A percentile compares a stretch with the other conserved stretches of the same genome.
Evolutionary conservation across 2,329 filamentous ascomycete genomes (phyloP).

Genomic region (Fonsecaea pedrosoi): DNA sequence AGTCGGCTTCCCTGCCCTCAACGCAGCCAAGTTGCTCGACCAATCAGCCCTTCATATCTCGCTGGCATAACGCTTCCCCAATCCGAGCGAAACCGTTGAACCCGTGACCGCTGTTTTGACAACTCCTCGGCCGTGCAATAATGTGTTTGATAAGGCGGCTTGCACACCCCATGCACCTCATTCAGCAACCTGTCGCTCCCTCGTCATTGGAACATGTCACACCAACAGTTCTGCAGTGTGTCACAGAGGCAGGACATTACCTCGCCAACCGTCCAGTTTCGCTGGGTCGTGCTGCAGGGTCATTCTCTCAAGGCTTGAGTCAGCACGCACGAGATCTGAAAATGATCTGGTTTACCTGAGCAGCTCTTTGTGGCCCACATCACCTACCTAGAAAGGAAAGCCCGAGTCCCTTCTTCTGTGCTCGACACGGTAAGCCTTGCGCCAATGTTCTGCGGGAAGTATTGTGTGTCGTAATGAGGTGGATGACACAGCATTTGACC

Average conservation of each 20-base stretch:
- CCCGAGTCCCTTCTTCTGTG: neutral
- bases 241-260: neutral
- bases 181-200: neutral
- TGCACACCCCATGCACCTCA: neutral
- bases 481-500: neutral
- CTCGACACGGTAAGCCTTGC: neutral
- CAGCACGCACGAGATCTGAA: neutral
- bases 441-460: neutral
- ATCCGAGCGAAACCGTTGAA: neutral
- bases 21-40: neutral
- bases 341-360: neutral
- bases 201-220: neutral
- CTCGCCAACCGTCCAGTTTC: neutral
- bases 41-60: neutral
- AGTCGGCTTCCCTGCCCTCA: neutral
- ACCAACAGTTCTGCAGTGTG: neutral
- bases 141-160: neutral
- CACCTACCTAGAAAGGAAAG: neutral
- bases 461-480: neutral
- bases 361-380: neutral
- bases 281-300: neutral
- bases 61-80: neutral
- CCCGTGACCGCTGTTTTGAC: constrained; percentile 5
- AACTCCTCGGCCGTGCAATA: neutral
- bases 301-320: neutral